A percentile compares a stretch with the other conserved stretches of the same genome.
Conservation (phyloP, 1,284 basidiomycete genomes). For the Vanrija humicola region DNA sequence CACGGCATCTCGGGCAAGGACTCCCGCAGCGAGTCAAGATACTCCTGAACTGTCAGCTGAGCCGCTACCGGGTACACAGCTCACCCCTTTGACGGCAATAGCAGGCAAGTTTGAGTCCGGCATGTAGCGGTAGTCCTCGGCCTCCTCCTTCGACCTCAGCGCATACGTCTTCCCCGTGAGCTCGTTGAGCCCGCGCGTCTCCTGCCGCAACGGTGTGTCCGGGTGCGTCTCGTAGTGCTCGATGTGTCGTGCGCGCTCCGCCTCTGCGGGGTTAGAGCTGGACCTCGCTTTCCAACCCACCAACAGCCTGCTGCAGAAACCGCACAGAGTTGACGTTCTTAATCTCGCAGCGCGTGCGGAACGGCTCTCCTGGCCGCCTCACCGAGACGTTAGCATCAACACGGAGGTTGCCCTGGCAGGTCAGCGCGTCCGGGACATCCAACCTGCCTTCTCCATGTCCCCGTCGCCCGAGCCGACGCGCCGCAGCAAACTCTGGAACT, state of each 20-base stretch:
- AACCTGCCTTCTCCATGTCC: slow-evolving; percentile 87
- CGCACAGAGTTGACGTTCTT: slow-evolving; percentile 94
- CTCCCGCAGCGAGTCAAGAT: slow-evolving; percentile 57
- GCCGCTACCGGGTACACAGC: not conserved
- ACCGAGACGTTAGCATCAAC: slow-evolving; percentile 97
- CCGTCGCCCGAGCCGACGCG: slow-evolving; percentile 85
- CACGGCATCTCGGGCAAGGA: slow-evolving; percentile 75
- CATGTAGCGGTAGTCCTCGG: slow-evolving; percentile 97
- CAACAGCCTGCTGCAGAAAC: slow-evolving; percentile 80
- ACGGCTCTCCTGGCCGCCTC: slow-evolving; percentile 60
- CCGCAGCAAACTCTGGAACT: slow-evolving; percentile 76
- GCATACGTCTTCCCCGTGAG: slow-evolving; percentile 72
- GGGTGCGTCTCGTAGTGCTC: slow-evolving; percentile 31
- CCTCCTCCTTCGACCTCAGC: slow-evolving; percentile 85
- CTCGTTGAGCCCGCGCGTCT: slow-evolving; percentile 90
- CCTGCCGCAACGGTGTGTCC: slow-evolving; percentile 55
- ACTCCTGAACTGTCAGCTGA: slow-evolving; percentile 51
- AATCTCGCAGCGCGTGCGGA: slow-evolving; percentile 88
- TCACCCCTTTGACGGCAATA: slow-evolving; percentile 57
- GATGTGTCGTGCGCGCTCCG: slow-evolving; percentile 42
- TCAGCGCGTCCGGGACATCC: not conserved
- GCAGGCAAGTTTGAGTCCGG: slow-evolving; percentile 91
- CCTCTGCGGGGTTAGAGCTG: slow-evolving; percentile 55
- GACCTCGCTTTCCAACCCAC: slow-evolving; percentile 52
- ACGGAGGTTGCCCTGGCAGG: slow-evolving; percentile 73